These are phyloP conservation scores for Penicillium salamii DNA, from an alignment of 495 filamentous ascomycete genomes.

Conservation along the genomic window DNA sequence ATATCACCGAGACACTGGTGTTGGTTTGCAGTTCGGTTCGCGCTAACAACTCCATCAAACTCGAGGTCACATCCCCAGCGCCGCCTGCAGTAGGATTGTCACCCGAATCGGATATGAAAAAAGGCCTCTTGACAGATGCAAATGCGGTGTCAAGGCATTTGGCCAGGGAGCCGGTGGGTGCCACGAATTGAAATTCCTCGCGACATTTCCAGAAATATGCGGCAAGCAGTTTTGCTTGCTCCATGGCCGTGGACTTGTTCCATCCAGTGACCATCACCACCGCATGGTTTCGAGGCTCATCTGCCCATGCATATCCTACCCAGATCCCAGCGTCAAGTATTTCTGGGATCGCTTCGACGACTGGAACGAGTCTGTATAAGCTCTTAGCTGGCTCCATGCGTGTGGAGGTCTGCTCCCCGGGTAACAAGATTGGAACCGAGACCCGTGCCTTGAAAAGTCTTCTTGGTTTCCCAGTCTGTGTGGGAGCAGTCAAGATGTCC, in stretches of 20 bases:
- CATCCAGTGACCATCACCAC: slow-evolving; percentile 53
- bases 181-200: slow-evolving; percentile 51
- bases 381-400: slow-evolving; percentile 52
- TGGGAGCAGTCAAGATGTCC: slow-evolving; percentile 26
- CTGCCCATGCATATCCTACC: slow-evolving; percentile 61
- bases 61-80: slow-evolving; percentile 56
- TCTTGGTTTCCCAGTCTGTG: background rate
- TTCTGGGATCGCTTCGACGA: slow-evolving; percentile 37
- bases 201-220: slow-evolving; percentile 48
- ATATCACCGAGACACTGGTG: slow-evolving; percentile 46
- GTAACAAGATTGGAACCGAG: slow-evolving; percentile 51
- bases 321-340: slow-evolving; percentile 56
- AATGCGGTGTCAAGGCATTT: slow-evolving; percentile 51
- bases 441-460: slow-evolving; percentile 56
- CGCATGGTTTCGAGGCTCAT: slow-evolving; percentile 55
- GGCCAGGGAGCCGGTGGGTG: slow-evolving; percentile 48
- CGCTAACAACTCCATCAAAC: slow-evolving; percentile 43
- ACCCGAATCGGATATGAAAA: slow-evolving; percentile 58
- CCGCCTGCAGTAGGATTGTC: slow-evolving; percentile 59
- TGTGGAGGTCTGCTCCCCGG: slow-evolving; percentile 58
- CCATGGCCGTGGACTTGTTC: slow-evolving; percentile 32
- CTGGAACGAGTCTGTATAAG: slow-evolving; percentile 49
- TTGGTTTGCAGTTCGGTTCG: slow-evolving; percentile 44
- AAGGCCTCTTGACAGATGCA: slow-evolving; percentile 43
- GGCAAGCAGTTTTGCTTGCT: slow-evolving; percentile 46